These are phyloP conservation scores for Bipolaris gigantea DNA, from an alignment of 2,329 filamentous ascomycete species.

Conservation along the genomic window DNA sequence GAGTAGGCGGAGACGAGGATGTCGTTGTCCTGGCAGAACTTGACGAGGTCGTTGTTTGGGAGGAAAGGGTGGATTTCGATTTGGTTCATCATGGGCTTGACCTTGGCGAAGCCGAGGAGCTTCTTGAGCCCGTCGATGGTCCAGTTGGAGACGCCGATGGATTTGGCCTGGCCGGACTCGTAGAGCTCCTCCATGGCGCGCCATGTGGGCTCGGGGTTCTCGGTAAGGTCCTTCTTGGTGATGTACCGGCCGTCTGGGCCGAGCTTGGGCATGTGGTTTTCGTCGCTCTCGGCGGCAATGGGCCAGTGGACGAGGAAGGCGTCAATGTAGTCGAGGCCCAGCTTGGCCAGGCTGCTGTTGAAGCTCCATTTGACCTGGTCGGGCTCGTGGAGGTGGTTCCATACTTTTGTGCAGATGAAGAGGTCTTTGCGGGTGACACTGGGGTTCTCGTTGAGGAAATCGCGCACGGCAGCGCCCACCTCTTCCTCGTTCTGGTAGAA, in stretches of 20 bases:
- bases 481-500: slow-evolving; percentile 73
- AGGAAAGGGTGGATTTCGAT: slow-evolving; percentile 75
- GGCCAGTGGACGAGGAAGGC: slow-evolving; percentile 70
- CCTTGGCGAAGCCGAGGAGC: slow-evolving; percentile 64
- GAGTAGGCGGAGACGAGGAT: slow-evolving; percentile 67
- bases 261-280: slow-evolving; percentile 56
- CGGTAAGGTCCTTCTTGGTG: slow-evolving; percentile 66
- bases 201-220: slow-evolving; percentile 70
- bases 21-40: slow-evolving; percentile 61
- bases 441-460: slow-evolving; percentile 59
- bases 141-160: slow-evolving; percentile 75
- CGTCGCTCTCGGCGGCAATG: slow-evolving; percentile 56
- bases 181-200: slow-evolving; percentile 65
- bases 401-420: slow-evolving; percentile 76
- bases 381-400: slow-evolving; percentile 57
- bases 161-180: slow-evolving; percentile 62
- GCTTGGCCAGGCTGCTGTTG: slow-evolving; percentile 64
- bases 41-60: slow-evolving; percentile 63
- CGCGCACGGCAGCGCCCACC: slow-evolving; percentile 66
- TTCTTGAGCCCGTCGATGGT: slow-evolving; percentile 68
- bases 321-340: slow-evolving; percentile 66
- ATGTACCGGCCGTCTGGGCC: slow-evolving; percentile 61
- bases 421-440: slow-evolving; percentile 61
- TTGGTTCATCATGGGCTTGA: slow-evolving; percentile 73
- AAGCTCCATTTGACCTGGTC: slow-evolving; percentile 64